Base-by-base conservation (phyloP, 306 rosid species). In the Macrotyloma uniflorum region DNA sequence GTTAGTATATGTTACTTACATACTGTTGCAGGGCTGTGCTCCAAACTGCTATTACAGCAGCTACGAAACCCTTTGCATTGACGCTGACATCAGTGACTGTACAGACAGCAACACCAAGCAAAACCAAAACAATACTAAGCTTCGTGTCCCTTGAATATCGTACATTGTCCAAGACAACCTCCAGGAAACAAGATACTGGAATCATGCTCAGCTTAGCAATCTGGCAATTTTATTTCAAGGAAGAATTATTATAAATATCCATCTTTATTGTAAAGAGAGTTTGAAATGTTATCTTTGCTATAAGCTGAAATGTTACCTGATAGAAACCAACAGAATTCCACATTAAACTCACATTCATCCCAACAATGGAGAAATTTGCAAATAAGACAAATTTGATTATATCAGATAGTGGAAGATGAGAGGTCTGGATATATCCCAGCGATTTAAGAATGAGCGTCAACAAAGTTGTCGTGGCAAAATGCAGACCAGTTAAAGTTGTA, bases 301-400 rank as follows among this genome's bases (percentile, higher is more conserved):
- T 43, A 40, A 71, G 70, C 47, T 46, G 36, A 14, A 33, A 65
- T 12, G 70, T 82, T 75, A 89, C 97, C 94, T 91, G 97, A 85
- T 91, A 91, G 78, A 91, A 91, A 74, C 97, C 97, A 42, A 92
- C 96, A 50, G 97, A 92, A 83, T 92, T 92, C 96, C 96, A 90
- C 97, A 92, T 92, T 78, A 92, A 83, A 85, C 97, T 92, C 81
- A 92, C 92, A 80, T 92, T 92, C 97, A 92, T 92, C 63, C 96
- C 96, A 16, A 90, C 96, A 54, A 92, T 92, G 72, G 97, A 92
- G 85, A 89, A 90, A 84, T 92, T 92, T 11, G 97, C 97, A 83
- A 92, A 88, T 53, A 92, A 55, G 66, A 90, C 92, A 85, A 92
- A 92, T 81, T 86, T 90, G 75, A 92, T 65, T 72, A 92, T 93